Evolutionary conservation across 192 early-diverging fungal species (phyloP).

Genomic region (Linnemannia schmuckeri): DNA sequence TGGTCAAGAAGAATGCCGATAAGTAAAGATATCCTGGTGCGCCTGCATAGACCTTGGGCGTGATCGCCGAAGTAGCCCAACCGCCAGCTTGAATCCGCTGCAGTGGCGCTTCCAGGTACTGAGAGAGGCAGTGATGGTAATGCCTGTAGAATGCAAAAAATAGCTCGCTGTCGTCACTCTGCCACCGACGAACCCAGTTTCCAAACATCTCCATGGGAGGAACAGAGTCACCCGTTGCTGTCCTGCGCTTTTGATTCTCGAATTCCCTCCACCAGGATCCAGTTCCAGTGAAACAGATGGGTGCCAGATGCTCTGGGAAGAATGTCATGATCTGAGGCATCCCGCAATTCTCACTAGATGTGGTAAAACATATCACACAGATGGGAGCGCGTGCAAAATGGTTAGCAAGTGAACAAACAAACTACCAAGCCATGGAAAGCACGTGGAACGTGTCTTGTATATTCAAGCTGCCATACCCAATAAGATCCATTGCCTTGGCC

Average conservation of each 20-base stretch:
- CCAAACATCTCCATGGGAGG: constrained; percentile 61
- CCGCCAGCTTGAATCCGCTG: constrained; percentile 45
- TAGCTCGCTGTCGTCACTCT: constrained; percentile 66
- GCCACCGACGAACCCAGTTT: constrained; percentile 66
- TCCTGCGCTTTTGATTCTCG: constrained; percentile 56
- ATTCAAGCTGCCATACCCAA: constrained; percentile 24
- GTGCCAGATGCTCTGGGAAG: constrained; percentile 57
- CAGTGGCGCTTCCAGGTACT: constrained; percentile 44
- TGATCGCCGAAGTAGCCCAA: constrained; percentile 32
- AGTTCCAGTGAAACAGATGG: constrained; percentile 50
- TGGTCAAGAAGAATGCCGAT: constrained; percentile 62
- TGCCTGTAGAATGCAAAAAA: constrained; percentile 69
- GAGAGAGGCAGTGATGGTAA: constrained; percentile 61
- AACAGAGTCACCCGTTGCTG: constrained; percentile 26
- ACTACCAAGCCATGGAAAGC: neutral
- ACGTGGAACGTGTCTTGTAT: too few relatives aligned
- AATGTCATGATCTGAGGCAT: constrained; percentile 48
- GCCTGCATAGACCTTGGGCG: constrained; percentile 53
- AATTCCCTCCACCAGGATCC: constrained; percentile 58
- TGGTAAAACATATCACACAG: neutral
- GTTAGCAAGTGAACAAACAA: neutral
- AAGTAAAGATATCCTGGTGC: constrained; percentile 61
- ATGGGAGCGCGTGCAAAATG: neutral
- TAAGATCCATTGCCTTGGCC: constrained; percentile 46
- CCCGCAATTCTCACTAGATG: constrained; percentile 31